Conservation (phyloP, 306 rosid species). For the Trichosanthes truncata region DNA sequence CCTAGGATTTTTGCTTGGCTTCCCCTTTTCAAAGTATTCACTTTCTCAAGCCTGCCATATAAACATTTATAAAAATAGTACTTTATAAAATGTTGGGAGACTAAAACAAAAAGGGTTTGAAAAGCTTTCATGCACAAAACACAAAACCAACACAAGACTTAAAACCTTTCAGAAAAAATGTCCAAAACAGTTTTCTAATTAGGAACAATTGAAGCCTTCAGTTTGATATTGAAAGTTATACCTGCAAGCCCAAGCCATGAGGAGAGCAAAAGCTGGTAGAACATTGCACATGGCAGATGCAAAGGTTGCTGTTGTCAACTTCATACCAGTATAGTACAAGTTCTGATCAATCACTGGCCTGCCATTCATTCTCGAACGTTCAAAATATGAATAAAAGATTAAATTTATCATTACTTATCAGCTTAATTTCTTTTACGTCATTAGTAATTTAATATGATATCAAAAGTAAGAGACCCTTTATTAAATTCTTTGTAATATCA, state of each 20-base stretch:
- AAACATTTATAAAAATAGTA: not conserved
- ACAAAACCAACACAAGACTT: no score
- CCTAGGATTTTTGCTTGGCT: slow-evolving; percentile 35
- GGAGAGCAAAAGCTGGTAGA: slow-evolving; percentile 24
- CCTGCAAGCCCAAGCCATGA: slow-evolving; percentile 29
- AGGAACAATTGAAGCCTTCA: no score
- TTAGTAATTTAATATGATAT: no score
- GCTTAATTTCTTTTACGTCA: no score
- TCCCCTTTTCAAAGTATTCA: slow-evolving; percentile 21
- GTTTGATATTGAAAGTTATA: not conserved
- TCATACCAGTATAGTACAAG: slow-evolving; percentile 17
- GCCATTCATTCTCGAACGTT: not conserved
- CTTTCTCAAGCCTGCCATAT: slow-evolving; percentile 40
- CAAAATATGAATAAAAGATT: not conserved
- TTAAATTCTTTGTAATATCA: not conserved
- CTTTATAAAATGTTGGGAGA: not conserved
- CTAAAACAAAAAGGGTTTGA: no score
- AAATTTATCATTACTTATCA: not conserved
- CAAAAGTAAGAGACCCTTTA: no score
- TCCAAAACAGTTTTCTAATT: no score
- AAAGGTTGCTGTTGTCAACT: slow-evolving; percentile 28
- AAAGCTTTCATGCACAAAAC: not conserved
- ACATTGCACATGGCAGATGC: slow-evolving; percentile 30
- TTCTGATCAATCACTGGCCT: slow-evolving; percentile 30
- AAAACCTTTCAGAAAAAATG: no score